Percentiles rank a stretch among this genome's conserved stretches.
phyloP scores from a whole-genome alignment of 352 stramenopile species.

The Phytophthora hibernalis region DNA sequence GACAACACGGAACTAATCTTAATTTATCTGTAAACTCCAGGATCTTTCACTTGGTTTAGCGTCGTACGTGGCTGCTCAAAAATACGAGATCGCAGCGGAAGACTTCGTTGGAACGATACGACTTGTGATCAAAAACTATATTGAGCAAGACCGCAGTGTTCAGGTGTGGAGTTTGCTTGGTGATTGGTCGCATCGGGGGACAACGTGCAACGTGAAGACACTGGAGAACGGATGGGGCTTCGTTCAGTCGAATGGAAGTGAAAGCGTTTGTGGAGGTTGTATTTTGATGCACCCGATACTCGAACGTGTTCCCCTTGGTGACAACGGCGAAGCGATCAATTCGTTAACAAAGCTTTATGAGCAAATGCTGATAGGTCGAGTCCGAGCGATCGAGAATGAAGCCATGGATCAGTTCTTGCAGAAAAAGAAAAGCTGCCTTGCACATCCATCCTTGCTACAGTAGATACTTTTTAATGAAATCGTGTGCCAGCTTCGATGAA shows the following conservation, averaged over 20 bases:
- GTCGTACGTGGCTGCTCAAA: conserved; percentile 1
- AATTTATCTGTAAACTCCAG: neutral
- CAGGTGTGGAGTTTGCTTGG: conserved; percentile 13
- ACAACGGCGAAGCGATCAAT: conserved; percentile 2
- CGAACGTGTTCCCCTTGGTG: too few relatives aligned
- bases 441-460: neutral
- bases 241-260: conserved; percentile 1
- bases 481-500: too few relatives aligned
- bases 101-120: neutral
- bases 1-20: too few relatives aligned
- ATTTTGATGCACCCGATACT: conserved; percentile 4
- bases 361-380: neutral
- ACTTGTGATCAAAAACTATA: conserved; percentile 6
- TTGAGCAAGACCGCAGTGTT: conserved; percentile 7
- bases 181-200: conserved; percentile 3
- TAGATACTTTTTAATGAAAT: too few relatives aligned
- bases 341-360: neutral
- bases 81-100: conserved; percentile 5
- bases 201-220: conserved; percentile 1
- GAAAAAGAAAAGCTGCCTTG: neutral
- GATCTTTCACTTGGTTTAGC: neutral
- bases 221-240: conserved; percentile 9
- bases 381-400: conserved; percentile 1
- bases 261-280: neutral
- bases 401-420: conserved; percentile 1